Conservation (phyloP, 1,284 basidiomycete genomes). For the Cystobasidiaceae sp. region DNA sequence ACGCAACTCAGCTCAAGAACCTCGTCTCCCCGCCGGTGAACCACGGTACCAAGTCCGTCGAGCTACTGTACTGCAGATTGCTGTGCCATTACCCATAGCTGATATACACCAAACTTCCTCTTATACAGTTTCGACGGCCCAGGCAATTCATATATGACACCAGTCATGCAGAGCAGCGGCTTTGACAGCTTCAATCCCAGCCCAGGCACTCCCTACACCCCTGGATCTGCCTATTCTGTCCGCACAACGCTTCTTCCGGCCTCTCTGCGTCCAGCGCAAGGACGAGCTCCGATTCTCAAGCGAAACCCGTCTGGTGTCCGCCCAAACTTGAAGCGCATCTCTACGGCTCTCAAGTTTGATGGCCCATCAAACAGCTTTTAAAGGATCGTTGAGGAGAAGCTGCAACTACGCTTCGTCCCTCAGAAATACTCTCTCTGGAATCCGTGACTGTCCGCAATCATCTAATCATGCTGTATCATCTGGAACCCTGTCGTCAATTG, state of each 20-base stretch:
- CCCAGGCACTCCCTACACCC: neutral
- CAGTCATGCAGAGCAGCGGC: neutral
- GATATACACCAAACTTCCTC: neutral
- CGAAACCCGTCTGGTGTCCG: neutral
- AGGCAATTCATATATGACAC: neutral
- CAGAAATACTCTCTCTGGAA: no score
- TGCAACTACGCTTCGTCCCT: no score
- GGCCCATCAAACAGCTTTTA: no score
- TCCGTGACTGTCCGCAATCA: no score
- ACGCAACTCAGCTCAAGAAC: neutral
- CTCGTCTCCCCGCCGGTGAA: neutral
- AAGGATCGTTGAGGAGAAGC: no score
- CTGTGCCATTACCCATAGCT: neutral
- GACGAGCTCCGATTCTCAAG: neutral
- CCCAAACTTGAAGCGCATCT: neutral
- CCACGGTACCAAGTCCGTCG: neutral
- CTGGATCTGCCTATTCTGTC: slow-evolving; percentile 10
- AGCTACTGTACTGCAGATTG: neutral
- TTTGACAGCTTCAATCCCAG: neutral
- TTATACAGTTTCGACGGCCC: neutral
- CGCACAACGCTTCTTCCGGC: neutral
- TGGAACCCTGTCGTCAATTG: no score
- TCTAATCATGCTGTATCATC: no score
- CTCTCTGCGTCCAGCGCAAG: neutral
- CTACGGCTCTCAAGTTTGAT: neutral